Evolutionary conservation across 2,329 filamentous ascomycete species (phyloP).

Genomic region (Penicillium verrucosum): DNA sequence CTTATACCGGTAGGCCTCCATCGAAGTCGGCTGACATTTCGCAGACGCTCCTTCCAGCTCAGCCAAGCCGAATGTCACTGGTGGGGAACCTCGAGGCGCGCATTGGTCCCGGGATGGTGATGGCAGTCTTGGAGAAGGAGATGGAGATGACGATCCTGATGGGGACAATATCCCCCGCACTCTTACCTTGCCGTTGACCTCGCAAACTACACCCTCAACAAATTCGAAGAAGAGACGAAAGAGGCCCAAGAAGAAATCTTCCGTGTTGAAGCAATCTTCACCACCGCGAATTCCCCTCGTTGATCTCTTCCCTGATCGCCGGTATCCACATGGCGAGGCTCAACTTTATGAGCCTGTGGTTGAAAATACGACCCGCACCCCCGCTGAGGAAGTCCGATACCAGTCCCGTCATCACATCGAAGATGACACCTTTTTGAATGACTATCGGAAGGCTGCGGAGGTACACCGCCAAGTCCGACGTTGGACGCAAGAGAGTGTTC

Average conservation of each 20-base stretch:
- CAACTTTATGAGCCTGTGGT: slow-evolving; percentile 40
- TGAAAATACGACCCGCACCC: slow-evolving; percentile 47
- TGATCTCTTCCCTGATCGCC: slow-evolving; percentile 45
- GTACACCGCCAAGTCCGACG: slow-evolving; percentile 55
- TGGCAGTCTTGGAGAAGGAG: slow-evolving; percentile 37
- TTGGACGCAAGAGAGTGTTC: slow-evolving; percentile 48
- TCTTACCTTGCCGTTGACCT: slow-evolving; percentile 20
- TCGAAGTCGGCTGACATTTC: slow-evolving; percentile 7
- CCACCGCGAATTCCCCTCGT: slow-evolving; percentile 48
- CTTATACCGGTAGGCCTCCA: neutral
- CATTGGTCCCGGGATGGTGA: slow-evolving; percentile 47
- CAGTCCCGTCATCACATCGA: slow-evolving; percentile 39
- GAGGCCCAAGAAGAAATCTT: slow-evolving; percentile 46
- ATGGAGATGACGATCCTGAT: slow-evolving; percentile 22
- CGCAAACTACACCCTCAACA: slow-evolving; percentile 39
- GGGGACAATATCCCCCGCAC: slow-evolving; percentile 13
- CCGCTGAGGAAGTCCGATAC: slow-evolving; percentile 48
- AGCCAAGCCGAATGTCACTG: slow-evolving; percentile 24
- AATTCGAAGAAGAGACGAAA: slow-evolving; percentile 38
- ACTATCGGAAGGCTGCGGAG: slow-evolving; percentile 58
- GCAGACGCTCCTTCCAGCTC: slow-evolving; percentile 25
- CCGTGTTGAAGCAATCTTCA: slow-evolving; percentile 37
- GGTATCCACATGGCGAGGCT: slow-evolving; percentile 49
- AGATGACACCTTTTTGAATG: slow-evolving; percentile 49
- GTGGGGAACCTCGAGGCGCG: slow-evolving; percentile 44